Evolutionary conservation across 2,329 filamentous ascomycete genomes (phyloP).

Genomic region (Penicillium olsonii): DNA sequence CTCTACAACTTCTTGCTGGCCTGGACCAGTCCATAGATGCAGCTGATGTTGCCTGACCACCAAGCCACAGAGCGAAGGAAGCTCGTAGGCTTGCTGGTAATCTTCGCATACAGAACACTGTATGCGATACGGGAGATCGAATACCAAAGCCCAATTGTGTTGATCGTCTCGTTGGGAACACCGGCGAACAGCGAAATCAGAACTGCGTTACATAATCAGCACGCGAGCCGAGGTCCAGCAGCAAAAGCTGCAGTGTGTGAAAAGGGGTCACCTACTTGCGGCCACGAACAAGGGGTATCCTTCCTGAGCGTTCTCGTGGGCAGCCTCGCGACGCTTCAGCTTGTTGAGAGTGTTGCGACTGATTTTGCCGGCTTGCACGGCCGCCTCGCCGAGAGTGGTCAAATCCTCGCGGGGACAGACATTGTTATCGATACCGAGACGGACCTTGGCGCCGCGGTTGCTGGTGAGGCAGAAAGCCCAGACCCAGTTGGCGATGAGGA

Average conservation of each 20-base stretch:
- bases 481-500: slow-evolving; percentile 44
- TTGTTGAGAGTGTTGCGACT: slow-evolving; percentile 36
- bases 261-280: slow-evolving; percentile 24
- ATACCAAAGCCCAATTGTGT: slow-evolving; percentile 39
- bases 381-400: slow-evolving; percentile 36
- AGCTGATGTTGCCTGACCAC: slow-evolving; percentile 43
- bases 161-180: slow-evolving; percentile 37
- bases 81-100: slow-evolving; percentile 32
- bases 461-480: slow-evolving; percentile 33
- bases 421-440: slow-evolving; percentile 41
- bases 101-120: slow-evolving; percentile 35
- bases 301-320: slow-evolving; percentile 38
- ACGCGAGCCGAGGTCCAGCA: neutral
- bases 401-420: slow-evolving; percentile 42
- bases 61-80: slow-evolving; percentile 39
- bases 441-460: slow-evolving; percentile 1
- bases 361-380: slow-evolving; percentile 40
- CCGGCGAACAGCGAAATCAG: slow-evolving; percentile 39
- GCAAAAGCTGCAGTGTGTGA: neutral
- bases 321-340: slow-evolving; percentile 39
- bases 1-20: slow-evolving; percentile 34
- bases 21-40: slow-evolving; percentile 39
- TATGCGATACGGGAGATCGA: slow-evolving; percentile 38
- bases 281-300: slow-evolving; percentile 41
- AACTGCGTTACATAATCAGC: slow-evolving; percentile 20